phyloP scores from a whole-genome alignment of 345 rosid species.

The Boechera stricta region DNA sequence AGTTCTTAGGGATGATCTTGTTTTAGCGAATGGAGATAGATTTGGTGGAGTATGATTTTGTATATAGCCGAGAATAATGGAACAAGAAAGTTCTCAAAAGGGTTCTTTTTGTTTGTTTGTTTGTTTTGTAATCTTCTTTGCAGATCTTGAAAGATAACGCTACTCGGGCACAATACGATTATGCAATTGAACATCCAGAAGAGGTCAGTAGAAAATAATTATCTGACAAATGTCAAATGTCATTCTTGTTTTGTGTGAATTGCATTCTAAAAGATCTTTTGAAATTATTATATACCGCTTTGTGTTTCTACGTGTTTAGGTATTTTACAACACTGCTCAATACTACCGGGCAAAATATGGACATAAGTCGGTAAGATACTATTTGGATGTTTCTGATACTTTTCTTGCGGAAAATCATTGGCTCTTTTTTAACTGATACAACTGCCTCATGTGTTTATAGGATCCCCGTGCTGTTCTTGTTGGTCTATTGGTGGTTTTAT shows the following conservation, averaged over 20 bases:
- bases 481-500: constrained; percentile 82
- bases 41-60: constrained; percentile 12
- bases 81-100: not conserved
- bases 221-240: not conserved
- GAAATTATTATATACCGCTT: not conserved
- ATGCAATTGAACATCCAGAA: constrained; percentile 93
- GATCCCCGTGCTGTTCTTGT: constrained; percentile 90
- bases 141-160: constrained; percentile 97
- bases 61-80: not conserved
- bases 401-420: not conserved
- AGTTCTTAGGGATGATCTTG: constrained; percentile 8
- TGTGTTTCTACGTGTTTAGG: constrained; percentile 51
- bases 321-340: constrained; percentile 90
- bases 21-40: not conserved
- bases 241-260: constrained; percentile 14
- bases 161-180: constrained; percentile 93
- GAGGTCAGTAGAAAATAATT: constrained; percentile 59
- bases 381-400: not conserved
- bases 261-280: not conserved
- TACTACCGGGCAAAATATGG: constrained; percentile 93
- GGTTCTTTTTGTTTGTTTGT: not conserved
- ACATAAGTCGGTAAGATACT: constrained; percentile 80
- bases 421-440: not conserved
- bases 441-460: constrained; percentile 49
- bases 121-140: constrained; percentile 22